Base-by-base conservation (phyloP, 192 early-diverging fungal genomes). In the Entomortierella parvispora region DNA sequence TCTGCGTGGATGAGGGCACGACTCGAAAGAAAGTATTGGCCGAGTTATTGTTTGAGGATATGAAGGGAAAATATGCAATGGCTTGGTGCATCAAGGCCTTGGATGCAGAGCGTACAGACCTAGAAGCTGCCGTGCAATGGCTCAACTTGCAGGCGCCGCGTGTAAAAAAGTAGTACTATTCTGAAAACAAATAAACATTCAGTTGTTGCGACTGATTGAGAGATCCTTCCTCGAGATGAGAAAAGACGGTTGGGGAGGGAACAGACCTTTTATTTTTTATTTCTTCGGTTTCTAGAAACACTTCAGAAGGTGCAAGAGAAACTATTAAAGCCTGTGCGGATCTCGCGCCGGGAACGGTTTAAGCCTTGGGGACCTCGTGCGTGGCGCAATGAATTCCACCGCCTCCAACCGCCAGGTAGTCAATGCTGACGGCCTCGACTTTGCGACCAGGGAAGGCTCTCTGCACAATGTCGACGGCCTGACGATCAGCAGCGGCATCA, bases 11-110 rank as follows among this genome's bases (percentile, higher is more conserved):
- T 46, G 90, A 90, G 44, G 70, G 66, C 2, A 83, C 83, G 3
- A 83, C 80, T 22, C 74, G 80, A 31, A 80, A 79, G 49, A 85
- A 85, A 4, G 71, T 85, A 4, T 58, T 86, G 52, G 83, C 83
- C 1, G 70, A 86, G 48, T 56, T 80, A 12, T 46, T 86, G 14
- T 54, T 58, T 37, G 64, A 80, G 23, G 55, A 65, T 0, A 46
- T 66, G 2, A 54, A 69, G 14, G 75, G 62, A 1, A 52, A 67
- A 8, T 86, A 84, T 68, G 71, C 79, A 18, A 56, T 90, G n/a
- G 83, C 74, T 11, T 92, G 90, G 90, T 90, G 90, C 63, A 77
- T 94, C 29, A 88, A 91, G 59, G 92, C 88, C 26, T 32, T 93
- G 47, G 80, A 86, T 50, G 76, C 77, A 34, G 84, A 84, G 40